These are phyloP conservation scores for Candida labiduridarum DNA, from an alignment of 1,139 yeast species.

Conservation along the genomic window DNA sequence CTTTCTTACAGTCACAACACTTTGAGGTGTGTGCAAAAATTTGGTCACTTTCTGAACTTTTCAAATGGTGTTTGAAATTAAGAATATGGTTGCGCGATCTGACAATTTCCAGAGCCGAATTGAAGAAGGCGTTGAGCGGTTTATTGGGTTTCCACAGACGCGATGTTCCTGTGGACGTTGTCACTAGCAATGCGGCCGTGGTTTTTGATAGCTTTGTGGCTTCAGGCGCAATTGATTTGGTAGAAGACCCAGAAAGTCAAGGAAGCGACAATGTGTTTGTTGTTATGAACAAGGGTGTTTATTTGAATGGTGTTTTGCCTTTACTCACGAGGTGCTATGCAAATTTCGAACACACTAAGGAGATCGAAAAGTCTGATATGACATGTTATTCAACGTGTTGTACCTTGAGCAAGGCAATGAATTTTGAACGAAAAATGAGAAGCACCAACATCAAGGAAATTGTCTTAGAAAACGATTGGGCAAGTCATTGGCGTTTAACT, in stretches of 20 bases:
- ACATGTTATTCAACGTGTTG: constrained; percentile 45
- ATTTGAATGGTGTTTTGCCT: constrained; percentile 40
- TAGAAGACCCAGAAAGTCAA: constrained; percentile 12
- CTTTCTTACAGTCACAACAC: constrained; percentile 51
- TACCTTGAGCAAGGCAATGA: constrained; percentile 37
- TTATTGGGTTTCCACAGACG: constrained; percentile 54
- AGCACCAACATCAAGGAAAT: constrained; percentile 40
- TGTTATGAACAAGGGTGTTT: constrained; percentile 22
- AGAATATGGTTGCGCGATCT: constrained; percentile 55
- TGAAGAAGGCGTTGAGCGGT: constrained; percentile 52
- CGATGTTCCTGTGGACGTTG: constrained; percentile 54
- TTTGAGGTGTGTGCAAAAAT: constrained; percentile 39
- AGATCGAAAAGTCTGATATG: constrained; percentile 17
- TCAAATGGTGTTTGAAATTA: constrained; percentile 51
- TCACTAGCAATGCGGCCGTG: constrained; percentile 58
- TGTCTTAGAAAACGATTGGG: constrained; percentile 63
- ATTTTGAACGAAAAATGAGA: constrained; percentile 37
- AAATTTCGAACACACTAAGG: constrained; percentile 24
- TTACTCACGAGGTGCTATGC: constrained; percentile 43
- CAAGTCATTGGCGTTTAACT: constrained; percentile 70
- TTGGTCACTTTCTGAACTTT: constrained; percentile 48
- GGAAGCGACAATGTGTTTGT: constrained; percentile 25
- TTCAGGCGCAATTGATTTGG: constrained; percentile 45
- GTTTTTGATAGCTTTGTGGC: constrained; percentile 49
- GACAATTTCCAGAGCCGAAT: constrained; percentile 51